Conservation (phyloP, 2,329 filamentous ascomycete genomes). For the Sclerotiophoma versabilis region DNA sequence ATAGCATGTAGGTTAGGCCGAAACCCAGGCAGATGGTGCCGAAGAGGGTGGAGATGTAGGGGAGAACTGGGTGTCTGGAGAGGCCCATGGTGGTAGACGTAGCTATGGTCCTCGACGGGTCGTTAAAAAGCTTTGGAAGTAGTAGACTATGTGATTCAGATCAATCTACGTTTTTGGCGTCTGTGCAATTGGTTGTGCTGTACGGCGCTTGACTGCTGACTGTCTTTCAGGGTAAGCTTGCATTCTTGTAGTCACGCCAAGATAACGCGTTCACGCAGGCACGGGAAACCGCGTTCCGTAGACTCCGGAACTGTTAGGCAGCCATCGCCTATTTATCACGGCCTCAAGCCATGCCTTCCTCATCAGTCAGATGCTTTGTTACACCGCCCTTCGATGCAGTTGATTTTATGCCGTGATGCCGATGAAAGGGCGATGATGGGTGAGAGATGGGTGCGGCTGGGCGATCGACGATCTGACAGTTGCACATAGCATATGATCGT, state of each 20-base stretch:
- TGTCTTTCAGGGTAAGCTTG: too few relatives aligned
- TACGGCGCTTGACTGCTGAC: too few relatives aligned
- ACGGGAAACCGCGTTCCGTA: constrained; percentile 1
- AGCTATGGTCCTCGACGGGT: too few relatives aligned
- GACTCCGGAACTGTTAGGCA: constrained; percentile 2
- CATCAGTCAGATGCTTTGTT: neutral
- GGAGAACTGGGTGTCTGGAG: constrained; percentile 4
- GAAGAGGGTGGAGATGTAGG: constrained; percentile 29
- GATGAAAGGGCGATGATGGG: neutral
- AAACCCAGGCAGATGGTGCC: constrained; percentile 44
- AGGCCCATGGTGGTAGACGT: neutral
- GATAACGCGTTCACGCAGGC: neutral
- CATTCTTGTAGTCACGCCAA: constrained; percentile 7
- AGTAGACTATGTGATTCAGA: too few relatives aligned
- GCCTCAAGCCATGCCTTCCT: neutral
- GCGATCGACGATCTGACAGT: too few relatives aligned
- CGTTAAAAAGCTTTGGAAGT: too few relatives aligned
- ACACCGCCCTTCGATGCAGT: neutral
- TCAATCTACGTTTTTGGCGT: too few relatives aligned
- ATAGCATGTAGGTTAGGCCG: constrained; percentile 52
- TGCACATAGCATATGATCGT: too few relatives aligned
- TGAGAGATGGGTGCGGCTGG: neutral
- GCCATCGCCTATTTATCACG: neutral
- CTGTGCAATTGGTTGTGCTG: too few relatives aligned
- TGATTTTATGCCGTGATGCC: neutral